Evolutionary conservation across 2,329 filamentous ascomycete genomes (phyloP).

Genomic region (Sclerotinia spermophila): DNA sequence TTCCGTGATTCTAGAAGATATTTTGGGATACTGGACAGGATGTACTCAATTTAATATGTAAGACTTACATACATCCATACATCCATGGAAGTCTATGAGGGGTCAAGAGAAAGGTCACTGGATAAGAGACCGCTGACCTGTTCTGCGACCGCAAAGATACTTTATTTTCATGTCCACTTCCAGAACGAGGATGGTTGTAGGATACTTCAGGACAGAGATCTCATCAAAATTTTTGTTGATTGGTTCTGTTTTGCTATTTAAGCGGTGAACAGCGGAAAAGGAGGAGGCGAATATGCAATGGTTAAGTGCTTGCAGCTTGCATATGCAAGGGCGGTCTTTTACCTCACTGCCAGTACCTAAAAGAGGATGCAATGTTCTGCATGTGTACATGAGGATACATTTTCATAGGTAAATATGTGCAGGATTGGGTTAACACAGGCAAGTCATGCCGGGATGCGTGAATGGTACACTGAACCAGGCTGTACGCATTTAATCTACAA

Average conservation of each 20-base stretch:
- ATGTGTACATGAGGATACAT: not conserved
- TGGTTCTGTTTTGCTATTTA: slow-evolving; percentile 5
- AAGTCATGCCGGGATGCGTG: not conserved
- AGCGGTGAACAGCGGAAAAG: slow-evolving; percentile 12
- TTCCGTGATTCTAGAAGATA: not conserved
- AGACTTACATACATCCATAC: not conserved
- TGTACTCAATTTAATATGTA: not conserved
- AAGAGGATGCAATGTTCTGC: slow-evolving; percentile 10
- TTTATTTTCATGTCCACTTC: not conserved
- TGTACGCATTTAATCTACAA: not conserved
- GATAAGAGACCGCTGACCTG: slow-evolving; percentile 12
- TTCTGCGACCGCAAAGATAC: not conserved
- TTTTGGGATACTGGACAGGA: not conserved
- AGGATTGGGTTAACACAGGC: not conserved
- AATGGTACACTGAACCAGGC: not conserved
- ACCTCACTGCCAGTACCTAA: not conserved
- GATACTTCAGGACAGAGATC: slow-evolving; percentile 1
- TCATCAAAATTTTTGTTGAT: slow-evolving; percentile 4
- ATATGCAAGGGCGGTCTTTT: slow-evolving; percentile 15
- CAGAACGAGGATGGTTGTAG: slow-evolving; percentile 1
- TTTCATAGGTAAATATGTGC: not conserved
- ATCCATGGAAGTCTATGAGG: not conserved
- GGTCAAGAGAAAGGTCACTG: not conserved
- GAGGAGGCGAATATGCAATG: slow-evolving; percentile 19
- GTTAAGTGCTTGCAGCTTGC: slow-evolving; percentile 16